Evolutionary conservation across 148 eudicot genomes (phyloP).

Genomic region (Chenopodium formosanum): DNA sequence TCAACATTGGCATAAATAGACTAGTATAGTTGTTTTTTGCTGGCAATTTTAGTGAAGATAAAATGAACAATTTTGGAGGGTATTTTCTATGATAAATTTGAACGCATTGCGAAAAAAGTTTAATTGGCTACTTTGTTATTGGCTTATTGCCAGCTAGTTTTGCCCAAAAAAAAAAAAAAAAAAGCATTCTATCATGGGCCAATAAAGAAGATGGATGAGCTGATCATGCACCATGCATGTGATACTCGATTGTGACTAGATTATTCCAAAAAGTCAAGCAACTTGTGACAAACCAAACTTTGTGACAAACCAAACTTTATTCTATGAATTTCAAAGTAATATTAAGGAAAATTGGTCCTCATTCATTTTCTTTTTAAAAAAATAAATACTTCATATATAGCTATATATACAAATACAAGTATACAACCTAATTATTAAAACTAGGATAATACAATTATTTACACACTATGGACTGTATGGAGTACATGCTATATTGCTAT

Average conservation of each 20-base stretch:
- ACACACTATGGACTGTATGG: too few relatives aligned
- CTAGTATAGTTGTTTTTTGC: not conserved
- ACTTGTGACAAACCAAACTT: not conserved
- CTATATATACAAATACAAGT: too few relatives aligned
- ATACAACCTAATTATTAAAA: too few relatives aligned
- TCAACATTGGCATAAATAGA: too few relatives aligned
- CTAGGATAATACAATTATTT: too few relatives aligned
- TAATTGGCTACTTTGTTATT: not conserved
- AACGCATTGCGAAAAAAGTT: not conserved
- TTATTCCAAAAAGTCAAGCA: not conserved
- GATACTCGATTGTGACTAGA: slow-evolving; percentile 13
- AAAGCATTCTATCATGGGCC: not conserved
- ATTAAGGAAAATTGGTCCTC: too few relatives aligned
- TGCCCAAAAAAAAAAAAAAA: too few relatives aligned
- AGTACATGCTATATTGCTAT: too few relatives aligned
- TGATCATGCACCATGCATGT: slow-evolving; percentile 16
- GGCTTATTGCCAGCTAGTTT: slow-evolving; percentile 8
- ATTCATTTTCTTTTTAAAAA: too few relatives aligned
- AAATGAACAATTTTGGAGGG: not conserved
- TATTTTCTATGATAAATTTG: not conserved
- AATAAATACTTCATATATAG: too few relatives aligned
- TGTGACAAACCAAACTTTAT: not conserved
- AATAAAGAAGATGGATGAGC: not conserved
- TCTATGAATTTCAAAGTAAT: not conserved
- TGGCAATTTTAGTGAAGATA: not conserved